A percentile compares a stretch with the other conserved stretches of the same genome.
Conservation (phyloP, 1,284 basidiomycete genomes). For the Moesziomyces parantarcticus region DNA sequence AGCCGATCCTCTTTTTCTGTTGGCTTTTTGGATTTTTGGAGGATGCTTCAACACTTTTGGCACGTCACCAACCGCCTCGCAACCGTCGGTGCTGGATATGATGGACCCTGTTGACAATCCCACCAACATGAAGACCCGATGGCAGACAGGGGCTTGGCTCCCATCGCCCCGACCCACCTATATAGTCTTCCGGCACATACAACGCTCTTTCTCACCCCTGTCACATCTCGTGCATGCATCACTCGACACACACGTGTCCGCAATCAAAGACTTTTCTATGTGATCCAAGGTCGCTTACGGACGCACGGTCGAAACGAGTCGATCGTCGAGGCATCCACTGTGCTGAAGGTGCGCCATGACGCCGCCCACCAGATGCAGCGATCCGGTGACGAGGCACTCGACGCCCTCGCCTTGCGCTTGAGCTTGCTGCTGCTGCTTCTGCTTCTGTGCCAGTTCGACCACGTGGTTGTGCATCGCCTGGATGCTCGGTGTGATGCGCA, state of each 20-base stretch:
- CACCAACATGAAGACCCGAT: too few species aligned
- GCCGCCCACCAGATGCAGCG: conserved; percentile 93
- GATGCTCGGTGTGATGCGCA: conserved; percentile 84
- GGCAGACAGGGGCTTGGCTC: conserved; percentile 2
- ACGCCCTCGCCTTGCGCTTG: conserved; percentile 69
- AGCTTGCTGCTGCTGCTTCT: too few species aligned
- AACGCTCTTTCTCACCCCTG: too few species aligned
- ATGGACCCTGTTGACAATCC: neutral
- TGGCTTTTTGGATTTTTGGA: too few species aligned
- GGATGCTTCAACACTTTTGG: too few species aligned
- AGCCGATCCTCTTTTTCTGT: too few species aligned
- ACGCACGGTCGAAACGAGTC: conserved; percentile 45
- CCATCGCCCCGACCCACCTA: too few species aligned
- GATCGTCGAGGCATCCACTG: conserved; percentile 52
- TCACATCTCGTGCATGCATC: too few species aligned
- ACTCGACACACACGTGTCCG: too few species aligned
- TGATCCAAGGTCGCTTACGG: too few species aligned
- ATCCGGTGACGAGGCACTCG: conserved; percentile 87
- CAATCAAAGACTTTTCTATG: neutral
- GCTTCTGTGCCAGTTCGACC: conserved; percentile 72
- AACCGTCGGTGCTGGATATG: too few species aligned
- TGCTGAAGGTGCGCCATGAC: conserved; percentile 74
- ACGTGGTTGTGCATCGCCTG: conserved; percentile 76
- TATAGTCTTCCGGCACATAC: neutral
- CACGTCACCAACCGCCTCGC: too few species aligned